Evolutionary conservation across 495 filamentous ascomycete genomes (phyloP).

Genomic region (Podospora pseudoanserina): DNA sequence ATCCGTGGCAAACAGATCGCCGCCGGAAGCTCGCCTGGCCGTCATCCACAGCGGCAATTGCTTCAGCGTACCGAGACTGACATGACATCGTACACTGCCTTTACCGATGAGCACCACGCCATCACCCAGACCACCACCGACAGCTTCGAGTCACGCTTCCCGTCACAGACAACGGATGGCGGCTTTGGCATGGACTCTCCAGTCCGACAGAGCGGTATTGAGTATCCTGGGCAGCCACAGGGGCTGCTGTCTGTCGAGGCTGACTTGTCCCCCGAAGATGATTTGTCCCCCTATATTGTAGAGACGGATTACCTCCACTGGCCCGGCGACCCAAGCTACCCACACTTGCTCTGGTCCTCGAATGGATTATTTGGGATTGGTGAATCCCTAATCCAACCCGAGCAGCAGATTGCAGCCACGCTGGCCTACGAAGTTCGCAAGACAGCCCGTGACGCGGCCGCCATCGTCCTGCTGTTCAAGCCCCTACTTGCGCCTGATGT

Average conservation of each 20-base stretch:
- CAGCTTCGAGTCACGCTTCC: slow-evolving; percentile 35
- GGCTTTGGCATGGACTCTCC: slow-evolving; percentile 10
- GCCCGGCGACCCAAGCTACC: slow-evolving; percentile 47
- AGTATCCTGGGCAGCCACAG: slow-evolving; percentile 14
- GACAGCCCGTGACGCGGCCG: slow-evolving; percentile 47
- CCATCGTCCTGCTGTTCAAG: slow-evolving; percentile 50
- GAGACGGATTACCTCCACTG: slow-evolving; percentile 50
- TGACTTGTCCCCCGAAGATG: slow-evolving; percentile 27
- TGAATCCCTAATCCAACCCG: slow-evolving; percentile 44
- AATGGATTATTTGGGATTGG: slow-evolving; percentile 12
- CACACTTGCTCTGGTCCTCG: slow-evolving; percentile 30
- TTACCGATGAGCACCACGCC: slow-evolving; percentile 43
- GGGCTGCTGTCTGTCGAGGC: slow-evolving; percentile 3
- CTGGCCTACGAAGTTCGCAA: slow-evolving; percentile 46
- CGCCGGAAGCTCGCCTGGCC: slow-evolving; percentile 27
- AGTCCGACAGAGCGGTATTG: neutral
- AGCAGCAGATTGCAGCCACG: slow-evolving; percentile 44
- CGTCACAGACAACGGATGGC: slow-evolving; percentile 27
- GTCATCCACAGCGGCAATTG: slow-evolving; percentile 14
- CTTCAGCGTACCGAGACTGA: slow-evolving; percentile 36
- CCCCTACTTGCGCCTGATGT: slow-evolving; percentile 47
- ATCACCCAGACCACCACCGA: slow-evolving; percentile 45
- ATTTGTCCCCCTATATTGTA: slow-evolving; percentile 40
- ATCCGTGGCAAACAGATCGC: slow-evolving; percentile 35
- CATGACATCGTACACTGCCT: slow-evolving; percentile 25